These are phyloP conservation scores for Pyrenophora graminea DNA, from an alignment of 2,329 filamentous ascomycete genomes.

Conservation along the genomic window DNA sequence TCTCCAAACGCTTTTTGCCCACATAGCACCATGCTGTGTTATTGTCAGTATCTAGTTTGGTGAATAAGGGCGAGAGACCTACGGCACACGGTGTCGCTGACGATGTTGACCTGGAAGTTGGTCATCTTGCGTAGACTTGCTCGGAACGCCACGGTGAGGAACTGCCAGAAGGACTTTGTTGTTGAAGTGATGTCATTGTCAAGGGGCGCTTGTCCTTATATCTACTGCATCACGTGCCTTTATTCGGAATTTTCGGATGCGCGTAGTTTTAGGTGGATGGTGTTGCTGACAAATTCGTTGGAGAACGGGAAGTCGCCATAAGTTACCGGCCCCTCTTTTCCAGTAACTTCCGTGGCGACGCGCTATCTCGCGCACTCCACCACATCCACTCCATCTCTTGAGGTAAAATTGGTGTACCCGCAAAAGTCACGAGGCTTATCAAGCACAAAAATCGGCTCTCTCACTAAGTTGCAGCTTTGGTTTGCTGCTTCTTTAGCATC, in stretches of 20 bases:
- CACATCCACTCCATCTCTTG: background rate
- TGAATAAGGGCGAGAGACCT: constrained; percentile 29
- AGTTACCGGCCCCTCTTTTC: constrained; percentile 1
- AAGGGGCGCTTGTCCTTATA: constrained; percentile 12
- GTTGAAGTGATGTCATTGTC: constrained; percentile 2
- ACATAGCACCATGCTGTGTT: constrained; percentile 64
- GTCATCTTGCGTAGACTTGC: constrained; percentile 43
- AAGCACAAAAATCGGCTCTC: too few relatives aligned
- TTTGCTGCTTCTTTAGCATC: constrained; percentile 17
- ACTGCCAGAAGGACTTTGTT: constrained; percentile 1
- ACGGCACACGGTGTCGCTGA: constrained; percentile 84
- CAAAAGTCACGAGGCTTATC: too few relatives aligned
- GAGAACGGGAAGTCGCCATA: background rate
- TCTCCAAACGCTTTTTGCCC: constrained; percentile 74
- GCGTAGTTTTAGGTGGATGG: constrained; percentile 1
- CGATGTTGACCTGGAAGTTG: constrained; percentile 72
- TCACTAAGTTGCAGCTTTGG: too few relatives aligned
- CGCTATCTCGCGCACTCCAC: background rate
- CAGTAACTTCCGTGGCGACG: constrained; percentile 4
- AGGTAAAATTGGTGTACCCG: too few relatives aligned
- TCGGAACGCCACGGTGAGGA: constrained; percentile 43
- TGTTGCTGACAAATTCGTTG: constrained; percentile 32
- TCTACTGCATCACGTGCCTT: background rate
- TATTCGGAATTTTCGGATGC: too few relatives aligned
- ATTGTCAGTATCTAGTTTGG: constrained; percentile 4